Percentiles rank a stretch among this genome's conserved stretches.
Evolutionary conservation across 176 grass and related monocot genomes (phyloP).

Genomic region (Raddia distichophylla): DNA sequence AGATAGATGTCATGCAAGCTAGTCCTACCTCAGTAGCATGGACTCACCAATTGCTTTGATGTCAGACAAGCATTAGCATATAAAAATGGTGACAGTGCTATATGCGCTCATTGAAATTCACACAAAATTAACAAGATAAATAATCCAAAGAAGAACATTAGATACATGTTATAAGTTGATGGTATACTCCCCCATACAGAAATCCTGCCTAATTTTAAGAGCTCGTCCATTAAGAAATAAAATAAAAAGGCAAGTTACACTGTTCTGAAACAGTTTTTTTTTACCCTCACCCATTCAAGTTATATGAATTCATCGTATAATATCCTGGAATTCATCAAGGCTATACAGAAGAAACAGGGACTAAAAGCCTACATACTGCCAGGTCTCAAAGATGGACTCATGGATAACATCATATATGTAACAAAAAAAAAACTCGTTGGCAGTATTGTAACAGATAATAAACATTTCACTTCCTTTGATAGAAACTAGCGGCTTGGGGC

Average conservation of each 20-base stretch:
- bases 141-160: neutral
- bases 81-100: constrained; percentile 8
- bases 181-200: neutral
- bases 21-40: neutral
- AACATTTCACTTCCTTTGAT: neutral
- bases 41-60: neutral
- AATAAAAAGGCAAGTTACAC: neutral
- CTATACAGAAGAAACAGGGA: neutral
- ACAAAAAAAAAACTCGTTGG: neutral
- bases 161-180: neutral
- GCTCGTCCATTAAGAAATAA: neutral
- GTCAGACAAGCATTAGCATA: neutral
- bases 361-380: neutral
- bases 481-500: neutral
- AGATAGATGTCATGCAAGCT: constrained; percentile 8
- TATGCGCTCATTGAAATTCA: neutral
- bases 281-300: neutral
- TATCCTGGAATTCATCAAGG: constrained; percentile 10
- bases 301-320: constrained; percentile 1
- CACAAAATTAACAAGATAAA: neutral
- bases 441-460: constrained; percentile 17
- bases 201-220: constrained; percentile 6
- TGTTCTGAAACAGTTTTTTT: neutral
- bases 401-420: neutral
- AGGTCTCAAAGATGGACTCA: constrained; percentile 7